Evolutionary conservation across 2,329 filamentous ascomycete genomes (phyloP).

Genomic region (Dichotomopilus funicola): DNA sequence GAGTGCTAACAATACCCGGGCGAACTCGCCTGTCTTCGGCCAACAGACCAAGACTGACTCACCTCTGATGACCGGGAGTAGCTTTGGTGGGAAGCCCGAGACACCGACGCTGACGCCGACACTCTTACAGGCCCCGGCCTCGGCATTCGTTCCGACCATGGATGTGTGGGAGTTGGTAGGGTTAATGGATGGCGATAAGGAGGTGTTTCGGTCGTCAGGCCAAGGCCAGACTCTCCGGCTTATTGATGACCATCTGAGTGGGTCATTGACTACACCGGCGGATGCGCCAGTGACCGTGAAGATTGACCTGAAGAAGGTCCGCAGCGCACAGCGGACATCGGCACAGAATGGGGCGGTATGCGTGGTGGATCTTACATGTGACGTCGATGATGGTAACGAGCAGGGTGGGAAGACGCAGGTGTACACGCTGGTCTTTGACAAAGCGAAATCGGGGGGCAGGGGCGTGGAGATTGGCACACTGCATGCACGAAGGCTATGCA

Average conservation of each 20-base stretch:
- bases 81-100: constrained; percentile 1
- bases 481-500: constrained; percentile 22
- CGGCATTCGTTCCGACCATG: constrained; percentile 8
- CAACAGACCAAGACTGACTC: neutral
- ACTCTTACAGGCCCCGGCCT: neutral
- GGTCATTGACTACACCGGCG: constrained; percentile 4
- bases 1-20: constrained; percentile 10
- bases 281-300: constrained; percentile 1
- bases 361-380: constrained; percentile 13
- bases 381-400: neutral
- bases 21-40: constrained; percentile 4
- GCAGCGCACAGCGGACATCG: constrained; percentile 7
- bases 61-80: neutral
- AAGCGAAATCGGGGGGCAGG: constrained; percentile 6
- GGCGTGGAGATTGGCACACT: constrained; percentile 17
- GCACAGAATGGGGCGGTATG: constrained; percentile 6
- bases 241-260: constrained; percentile 10
- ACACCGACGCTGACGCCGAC: constrained; percentile 3
- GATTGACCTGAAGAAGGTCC: constrained; percentile 14
- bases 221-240: constrained; percentile 3
- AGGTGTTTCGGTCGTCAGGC: constrained; percentile 4
- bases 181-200: constrained; percentile 7
- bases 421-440: constrained; percentile 21
- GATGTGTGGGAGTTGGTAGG: constrained; percentile 14
- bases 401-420: neutral